Evolutionary conservation across 108 stramenopile genomes (phyloP), one percentile per base, ranked within the genome.

Genomic region (Skeletonema menzelii): DNA sequence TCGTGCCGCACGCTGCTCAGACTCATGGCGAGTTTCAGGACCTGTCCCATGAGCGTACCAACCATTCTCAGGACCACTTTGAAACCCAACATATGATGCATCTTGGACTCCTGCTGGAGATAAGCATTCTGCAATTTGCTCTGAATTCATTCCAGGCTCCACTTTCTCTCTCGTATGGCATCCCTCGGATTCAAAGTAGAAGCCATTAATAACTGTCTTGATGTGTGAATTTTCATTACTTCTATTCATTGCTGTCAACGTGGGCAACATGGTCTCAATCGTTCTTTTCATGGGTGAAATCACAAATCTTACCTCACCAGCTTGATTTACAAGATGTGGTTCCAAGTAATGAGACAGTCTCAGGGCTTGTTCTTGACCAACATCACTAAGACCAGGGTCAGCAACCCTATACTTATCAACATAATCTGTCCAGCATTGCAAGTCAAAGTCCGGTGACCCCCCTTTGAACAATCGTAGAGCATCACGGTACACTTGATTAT

Each of bases 261-360:
- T 84, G 7, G 91, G 91, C 47, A 79, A 53, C 37, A 92, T 87
- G 0, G 91, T 92, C 46, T 79, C 78, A 42, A 92, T 58, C 13
- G 91, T 92, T 32, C 91, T 83, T 24, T 73, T 62, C 91, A 92
- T 92, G 37, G 91, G 91, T 78, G 85, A 86, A 3, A 74, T 67
- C n/a, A 92, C 69, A 38, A 92, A 76, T 11, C 82, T 64, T 2
- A 89, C 82, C 17, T 59, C 73, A 20, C 85, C 82, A 13, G 90
- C 86, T 69, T 88, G 87, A 40, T 85, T 84, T 3, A 55, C 47
- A 10, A 88, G 65, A 71, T 88, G 82, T 15, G 86, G 78, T 12
- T 83, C 79, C 67, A 89, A 64, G 57, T 86, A 87, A 4, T 81
- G 69, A 2, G 81, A 67, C n/a, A 92, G 70, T 35, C 63, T 63